Evolutionary conservation across 768 basidiomycete genomes (phyloP), one percentile per base, ranked within the genome.

Genomic region (Pulveroboletus sp.): DNA sequence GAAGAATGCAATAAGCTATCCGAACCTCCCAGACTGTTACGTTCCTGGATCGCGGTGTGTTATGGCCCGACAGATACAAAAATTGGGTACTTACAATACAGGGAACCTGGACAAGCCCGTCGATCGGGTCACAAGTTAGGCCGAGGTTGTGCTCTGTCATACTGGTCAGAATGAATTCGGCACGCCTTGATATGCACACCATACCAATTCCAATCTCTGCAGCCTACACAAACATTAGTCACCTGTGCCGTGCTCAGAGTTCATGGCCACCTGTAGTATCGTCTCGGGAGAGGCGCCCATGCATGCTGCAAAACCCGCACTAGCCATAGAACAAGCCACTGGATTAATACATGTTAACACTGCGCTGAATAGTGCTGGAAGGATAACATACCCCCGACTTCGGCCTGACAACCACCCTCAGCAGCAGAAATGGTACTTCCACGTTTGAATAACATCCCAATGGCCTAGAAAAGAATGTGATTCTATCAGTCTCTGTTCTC

Each of bases 361-460:
- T 18, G 31, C 36, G 39, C 11, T 21, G 15, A 49, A 39, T 31
- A 49, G 10, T 17, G n/a, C 11, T 14, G 10, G 41, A 21, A 27
- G 17, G 35, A 31, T 17, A 36, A 60, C 72, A 28, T 62, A 86
- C 87, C 87, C 66, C 94, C 94, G 5, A 98, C 94, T 72, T 95
- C 93, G 17, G 93, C 93, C 71, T 93, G 90, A 66, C 93, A 95
- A 10, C 85, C 93, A 17, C 94, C 94, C 69, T 98, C 95, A 0
- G 95, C 93, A 12, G 94, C 94, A 41, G 88, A 90, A 44, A 97
- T 96, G 2, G 94, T 95, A 54, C 91, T 92, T n/a, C 93, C 93
- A 51, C 94, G 82, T 66, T 98, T 97, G 75, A 93, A 95, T 30
- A 96, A 73, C 93, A 96, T 96, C 14, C 94, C 93, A 46, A 95